Base-by-base conservation (phyloP, 139 green algal species). In the Chlorella ohadii region DNA sequence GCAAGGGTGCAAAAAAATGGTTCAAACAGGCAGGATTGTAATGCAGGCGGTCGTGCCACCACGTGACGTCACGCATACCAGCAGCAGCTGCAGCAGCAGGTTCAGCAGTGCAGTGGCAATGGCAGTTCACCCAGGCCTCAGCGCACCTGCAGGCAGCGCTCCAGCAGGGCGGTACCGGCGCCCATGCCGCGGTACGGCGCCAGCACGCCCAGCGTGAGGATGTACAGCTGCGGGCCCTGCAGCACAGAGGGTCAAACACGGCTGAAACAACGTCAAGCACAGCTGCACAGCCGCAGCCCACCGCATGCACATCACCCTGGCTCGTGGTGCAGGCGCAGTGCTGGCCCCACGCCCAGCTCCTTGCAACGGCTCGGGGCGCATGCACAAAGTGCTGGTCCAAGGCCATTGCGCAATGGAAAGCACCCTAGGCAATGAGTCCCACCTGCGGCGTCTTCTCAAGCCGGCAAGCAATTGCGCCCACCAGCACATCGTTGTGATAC, bases 151-250 rank as follows among this genome's bases (percentile, higher is more conserved):
- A 90, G 27, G 51, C 65, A 85, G 33, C 57, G 74, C 39, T 73
- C 17, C 12, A 90, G 70, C 51, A 90, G 68, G 5, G 39, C 51
- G 15, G 82, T 39, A 13, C 93, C 94, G 39, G 97, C 89, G 78
- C 91, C 89, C 66, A 92, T 81, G 51, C 87, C 82, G 20, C 95
- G 84, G 86, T 98, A 98, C 1, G 95, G 94, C 25, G 95, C 95
- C 70, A 97, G 83, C 39, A 98, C 94, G 3, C 96, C 94, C 23
- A 98, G 85, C 4, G 92, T 97, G 70, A 97, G 94, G 68, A 98
- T 97, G 89, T 98, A 98, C 76, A 96, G 71, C 56, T 91, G 89
- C 13, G 85, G 73, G 39, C 77, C 82, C 82, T 89, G 81, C 31
- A 83, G 51, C 28, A 33, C 13, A 31, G 59, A 13, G 22, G 59